Conservation (phyloP, 1,284 basidiomycete genomes). For the Pholiota adiposa region DNA sequence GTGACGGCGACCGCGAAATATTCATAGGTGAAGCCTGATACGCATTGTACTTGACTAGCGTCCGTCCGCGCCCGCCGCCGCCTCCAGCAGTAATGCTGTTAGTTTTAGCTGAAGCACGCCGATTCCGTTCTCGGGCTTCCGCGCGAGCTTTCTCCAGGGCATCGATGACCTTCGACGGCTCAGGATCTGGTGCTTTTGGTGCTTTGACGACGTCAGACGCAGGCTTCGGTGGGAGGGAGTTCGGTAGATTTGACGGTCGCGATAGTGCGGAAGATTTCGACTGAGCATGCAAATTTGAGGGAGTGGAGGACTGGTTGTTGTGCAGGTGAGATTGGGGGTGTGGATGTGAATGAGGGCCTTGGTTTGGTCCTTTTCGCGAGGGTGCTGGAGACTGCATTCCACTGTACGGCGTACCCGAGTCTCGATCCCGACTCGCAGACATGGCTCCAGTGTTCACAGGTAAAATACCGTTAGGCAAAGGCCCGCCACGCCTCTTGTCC, state of each 20-base stretch:
- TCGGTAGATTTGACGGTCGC: background rate
- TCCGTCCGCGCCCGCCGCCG: background rate
- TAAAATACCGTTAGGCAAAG: background rate
- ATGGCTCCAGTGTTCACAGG: slow-evolving; percentile 8
- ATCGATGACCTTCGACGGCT: background rate
- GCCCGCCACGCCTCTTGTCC: slow-evolving; percentile 42
- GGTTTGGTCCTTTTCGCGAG: slow-evolving; percentile 8
- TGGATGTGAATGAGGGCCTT: slow-evolving; percentile 3
- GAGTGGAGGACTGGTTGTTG: background rate
- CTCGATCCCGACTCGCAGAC: slow-evolving; percentile 12
- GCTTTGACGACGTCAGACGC: background rate
- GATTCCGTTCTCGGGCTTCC: slow-evolving; percentile 2
- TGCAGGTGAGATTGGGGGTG: background rate
- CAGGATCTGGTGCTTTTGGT: background rate
- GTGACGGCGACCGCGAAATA: slow-evolving; percentile 24
- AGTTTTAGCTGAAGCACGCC: background rate
- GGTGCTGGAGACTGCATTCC: slow-evolving; percentile 21
- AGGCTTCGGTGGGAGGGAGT: slow-evolving; percentile 7
- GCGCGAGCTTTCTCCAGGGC: slow-evolving; percentile 13
- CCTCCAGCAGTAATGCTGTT: background rate
- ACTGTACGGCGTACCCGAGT: slow-evolving; percentile 19
- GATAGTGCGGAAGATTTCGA: background rate
- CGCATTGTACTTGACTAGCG: slow-evolving; percentile 9
- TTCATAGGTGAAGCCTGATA: slow-evolving; percentile 19
- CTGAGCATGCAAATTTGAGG: background rate